Percentiles rank a stretch among this genome's conserved stretches.
phyloP scores from a whole-genome alignment of 306 rosid genomes.

The Benincasa hispida region DNA sequence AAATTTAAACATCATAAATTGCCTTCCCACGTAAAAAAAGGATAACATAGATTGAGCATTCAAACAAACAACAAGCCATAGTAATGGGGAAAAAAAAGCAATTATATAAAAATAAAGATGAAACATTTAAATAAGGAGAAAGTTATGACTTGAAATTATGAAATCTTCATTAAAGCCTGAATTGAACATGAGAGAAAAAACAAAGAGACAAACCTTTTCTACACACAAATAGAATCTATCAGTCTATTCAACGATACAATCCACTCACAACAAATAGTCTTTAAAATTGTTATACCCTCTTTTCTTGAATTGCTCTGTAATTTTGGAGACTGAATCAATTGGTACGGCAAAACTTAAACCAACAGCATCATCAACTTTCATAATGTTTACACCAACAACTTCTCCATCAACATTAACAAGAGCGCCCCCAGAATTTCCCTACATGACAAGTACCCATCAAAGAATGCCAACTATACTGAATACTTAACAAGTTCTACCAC shows the following conservation, averaged over 20 bases:
- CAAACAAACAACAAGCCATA: not conserved
- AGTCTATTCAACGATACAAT: not conserved
- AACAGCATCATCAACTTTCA: conserved; percentile 69
- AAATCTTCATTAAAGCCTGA: not conserved
- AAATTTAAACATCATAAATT: not conserved
- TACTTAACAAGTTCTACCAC: not conserved
- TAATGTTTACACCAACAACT: conserved; percentile 66
- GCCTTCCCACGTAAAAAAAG: not conserved
- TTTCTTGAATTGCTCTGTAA: conserved; percentile 63
- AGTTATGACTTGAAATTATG: not conserved
- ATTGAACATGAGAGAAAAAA: not conserved
- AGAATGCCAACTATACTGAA: not conserved
- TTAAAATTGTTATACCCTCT: conserved; percentile 40
- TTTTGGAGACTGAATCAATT: conserved; percentile 57
- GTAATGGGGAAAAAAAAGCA: not conserved
- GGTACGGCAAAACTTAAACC: conserved; percentile 88
- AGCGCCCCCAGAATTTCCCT: conserved; percentile 98
- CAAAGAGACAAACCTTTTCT: not conserved
- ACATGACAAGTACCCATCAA: conserved; percentile 6
- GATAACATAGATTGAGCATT: not conserved
- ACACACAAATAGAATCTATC: not conserved
- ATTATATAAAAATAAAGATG: not conserved
- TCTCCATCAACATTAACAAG: conserved; percentile 86
- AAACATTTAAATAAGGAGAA: not conserved
- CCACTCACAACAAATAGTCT: not conserved